Percentiles rank a stretch among this genome's conserved stretches.
These are phyloP conservation scores for Warburgia ugandensis DNA, from an alignment of 164 flowering plant species.

Conservation along the genomic window DNA sequence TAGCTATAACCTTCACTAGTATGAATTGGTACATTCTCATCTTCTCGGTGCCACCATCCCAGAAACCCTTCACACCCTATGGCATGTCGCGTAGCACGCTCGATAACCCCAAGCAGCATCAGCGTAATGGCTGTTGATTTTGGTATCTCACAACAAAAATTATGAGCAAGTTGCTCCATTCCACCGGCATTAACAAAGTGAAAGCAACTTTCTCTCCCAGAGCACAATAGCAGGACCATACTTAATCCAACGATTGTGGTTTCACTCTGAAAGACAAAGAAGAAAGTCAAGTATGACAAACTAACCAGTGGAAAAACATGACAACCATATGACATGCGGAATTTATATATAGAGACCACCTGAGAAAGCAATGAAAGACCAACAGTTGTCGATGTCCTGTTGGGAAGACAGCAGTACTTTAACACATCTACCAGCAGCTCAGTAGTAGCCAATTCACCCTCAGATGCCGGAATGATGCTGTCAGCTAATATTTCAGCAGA, in stretches of 20 bases:
- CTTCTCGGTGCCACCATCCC: constrained; percentile 99
- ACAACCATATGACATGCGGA: not conserved
- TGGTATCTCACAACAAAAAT: constrained; percentile 30
- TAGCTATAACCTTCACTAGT: constrained; percentile 73
- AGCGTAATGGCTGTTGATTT: constrained; percentile 47
- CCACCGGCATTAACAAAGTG: constrained; percentile 86
- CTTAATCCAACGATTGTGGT: constrained; percentile 50
- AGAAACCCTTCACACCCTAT: constrained; percentile 93
- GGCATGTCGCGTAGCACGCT: constrained; percentile 80
- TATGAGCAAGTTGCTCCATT: constrained; percentile 55
- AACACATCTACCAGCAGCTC: constrained; percentile 56
- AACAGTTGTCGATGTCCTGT: constrained; percentile 14
- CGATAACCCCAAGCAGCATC: constrained; percentile 72
- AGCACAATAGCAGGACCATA: constrained; percentile 60
- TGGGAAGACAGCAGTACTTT: constrained; percentile 27
- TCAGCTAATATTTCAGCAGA: constrained; percentile 29
- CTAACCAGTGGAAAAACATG: not conserved
- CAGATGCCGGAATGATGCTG: constrained; percentile 35
- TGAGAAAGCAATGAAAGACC: constrained; percentile 36
- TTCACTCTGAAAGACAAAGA: constrained; percentile 33
- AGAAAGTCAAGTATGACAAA: not conserved
- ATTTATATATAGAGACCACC: constrained; percentile 29
- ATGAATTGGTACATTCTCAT: constrained; percentile 61
- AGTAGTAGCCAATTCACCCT: constrained; percentile 34
- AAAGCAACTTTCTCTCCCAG: constrained; percentile 70